Evolutionary conservation across 192 early-diverging fungal genomes (phyloP).

Genomic region (Backusella circina): DNA sequence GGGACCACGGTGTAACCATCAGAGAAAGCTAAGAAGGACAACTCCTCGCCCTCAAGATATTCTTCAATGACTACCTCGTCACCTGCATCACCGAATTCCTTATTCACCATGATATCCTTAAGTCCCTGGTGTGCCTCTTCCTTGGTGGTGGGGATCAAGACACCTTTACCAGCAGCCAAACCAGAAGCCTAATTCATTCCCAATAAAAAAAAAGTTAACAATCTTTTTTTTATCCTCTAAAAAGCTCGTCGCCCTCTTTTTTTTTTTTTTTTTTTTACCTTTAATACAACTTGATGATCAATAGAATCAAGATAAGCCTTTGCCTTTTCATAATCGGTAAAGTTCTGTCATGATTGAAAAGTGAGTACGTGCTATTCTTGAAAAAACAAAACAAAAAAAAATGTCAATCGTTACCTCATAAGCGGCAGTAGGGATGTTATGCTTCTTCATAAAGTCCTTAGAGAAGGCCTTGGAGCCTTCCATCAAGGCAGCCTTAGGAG

Average conservation of each 20-base stretch:
- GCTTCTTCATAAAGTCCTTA: conserved; percentile 97
- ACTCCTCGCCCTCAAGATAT: conserved; percentile 88
- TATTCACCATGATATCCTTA: conserved; percentile 85
- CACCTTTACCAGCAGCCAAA: conserved; percentile 97
- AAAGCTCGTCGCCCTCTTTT: background rate
- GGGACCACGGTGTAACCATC: conserved; percentile 92
- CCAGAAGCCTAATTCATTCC: conserved; percentile 69
- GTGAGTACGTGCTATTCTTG: conserved; percentile 24
- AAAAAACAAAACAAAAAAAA: conserved; percentile 9
- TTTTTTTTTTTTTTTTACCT: conserved; percentile 36
- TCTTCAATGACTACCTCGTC: conserved; percentile 96
- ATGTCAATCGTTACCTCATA: conserved; percentile 53
- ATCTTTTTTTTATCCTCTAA: background rate
- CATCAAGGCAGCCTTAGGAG: conserved; percentile 80
- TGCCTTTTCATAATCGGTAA: conserved; percentile 76
- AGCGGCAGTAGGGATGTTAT: conserved; percentile 92
- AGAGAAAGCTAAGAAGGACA: conserved; percentile 86
- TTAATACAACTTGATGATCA: conserved; percentile 76
- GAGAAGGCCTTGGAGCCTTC: conserved; percentile 99
- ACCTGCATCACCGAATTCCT: conserved; percentile 87
- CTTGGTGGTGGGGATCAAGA: conserved; percentile 81
- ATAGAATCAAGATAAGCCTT: conserved; percentile 58
- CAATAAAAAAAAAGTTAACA: background rate
- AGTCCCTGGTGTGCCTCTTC: conserved; percentile 85
- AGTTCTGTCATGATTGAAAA: conserved; percentile 46